Evolutionary conservation across 768 basidiomycete species (phyloP).

Genomic region (Trametes cubensis): DNA sequence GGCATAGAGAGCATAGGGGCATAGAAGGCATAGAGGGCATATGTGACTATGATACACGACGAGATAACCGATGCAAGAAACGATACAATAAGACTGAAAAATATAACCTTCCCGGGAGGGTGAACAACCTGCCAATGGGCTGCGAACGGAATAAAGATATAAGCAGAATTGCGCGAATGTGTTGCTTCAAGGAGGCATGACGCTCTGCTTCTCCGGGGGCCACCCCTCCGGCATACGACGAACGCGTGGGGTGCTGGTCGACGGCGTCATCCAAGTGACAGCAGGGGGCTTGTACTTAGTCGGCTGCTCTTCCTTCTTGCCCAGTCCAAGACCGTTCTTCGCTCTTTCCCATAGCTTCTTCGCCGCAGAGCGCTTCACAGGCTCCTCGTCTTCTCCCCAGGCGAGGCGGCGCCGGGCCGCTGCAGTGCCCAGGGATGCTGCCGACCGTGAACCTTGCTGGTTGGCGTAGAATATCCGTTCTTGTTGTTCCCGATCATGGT

Average conservation of each 20-base stretch:
- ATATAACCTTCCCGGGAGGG: too few species aligned
- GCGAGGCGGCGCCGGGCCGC: background rate
- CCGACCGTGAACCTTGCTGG: background rate
- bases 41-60: background rate
- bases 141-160: background rate
- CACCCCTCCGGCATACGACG: background rate
- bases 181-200: background rate
- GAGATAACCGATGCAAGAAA: background rate
- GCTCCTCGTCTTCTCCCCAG: background rate
- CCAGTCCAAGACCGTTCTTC: slow-evolving; percentile 1
- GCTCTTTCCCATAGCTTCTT: slow-evolving; percentile 2
- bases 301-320: slow-evolving; percentile 2
- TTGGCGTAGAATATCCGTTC: background rate
- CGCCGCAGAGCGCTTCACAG: background rate
- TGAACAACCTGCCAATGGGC: too few species aligned
- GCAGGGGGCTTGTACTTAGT: too few species aligned
- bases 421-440: background rate
- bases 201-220: background rate
- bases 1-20: slow-evolving; percentile 1
- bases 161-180: too few species aligned
- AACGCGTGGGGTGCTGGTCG: background rate
- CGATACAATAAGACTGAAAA: background rate
- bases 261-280: background rate
- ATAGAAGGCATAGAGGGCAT: slow-evolving; percentile 5
- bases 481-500: background rate